Evolutionary conservation across 257 asterid species (phyloP), one percentile per base, ranked within the genome.

Genomic region (Solanum rostratum): DNA sequence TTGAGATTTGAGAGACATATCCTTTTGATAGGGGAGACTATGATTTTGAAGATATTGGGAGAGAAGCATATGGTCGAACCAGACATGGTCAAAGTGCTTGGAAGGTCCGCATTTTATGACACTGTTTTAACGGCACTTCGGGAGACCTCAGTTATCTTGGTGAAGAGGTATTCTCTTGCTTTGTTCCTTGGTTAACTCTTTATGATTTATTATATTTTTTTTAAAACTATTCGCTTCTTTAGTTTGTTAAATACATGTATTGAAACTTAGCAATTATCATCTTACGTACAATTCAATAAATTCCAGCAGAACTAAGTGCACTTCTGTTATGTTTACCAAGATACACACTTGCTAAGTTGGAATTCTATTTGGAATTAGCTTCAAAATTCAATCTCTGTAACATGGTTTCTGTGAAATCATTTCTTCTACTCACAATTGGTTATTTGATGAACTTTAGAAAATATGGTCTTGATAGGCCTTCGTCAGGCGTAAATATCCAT

Each of bases 21-120:
- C 13, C 14, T 24, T 49, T 76, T 49, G 41, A 27, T 46, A 97
- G 99, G 99, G 79, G 95, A 97, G 87, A 97, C 99, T 0, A 97
- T 98, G 12, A 93, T 97, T 16, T 87, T 97, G 94, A 97, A 97
- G 88, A 97, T 95, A 57, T 84, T 95, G 54, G 98, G 99, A 84
- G 99, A 98, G 87, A 97, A 95, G 93, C 98, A 97, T 87, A 91
- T 97, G 98, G 98, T 95, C 91, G 97, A 90, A n/a, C 97, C 86
- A 49, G 91, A 94, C 54, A 92, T 91, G 94, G 99, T 97, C 68
- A 94, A 87, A 85, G 98, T 94, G 79, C 85, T 97, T 88, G 99
- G 98, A 20, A 91, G 99, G 90, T 95, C 99, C 10, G 97, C 99
- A 20, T 97, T 97, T 89, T 98, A 97, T 79, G 99, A 95, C 87